phyloP scores from a whole-genome alignment of 495 filamentous ascomycete genomes.

The Astrocystis sublimbata region DNA sequence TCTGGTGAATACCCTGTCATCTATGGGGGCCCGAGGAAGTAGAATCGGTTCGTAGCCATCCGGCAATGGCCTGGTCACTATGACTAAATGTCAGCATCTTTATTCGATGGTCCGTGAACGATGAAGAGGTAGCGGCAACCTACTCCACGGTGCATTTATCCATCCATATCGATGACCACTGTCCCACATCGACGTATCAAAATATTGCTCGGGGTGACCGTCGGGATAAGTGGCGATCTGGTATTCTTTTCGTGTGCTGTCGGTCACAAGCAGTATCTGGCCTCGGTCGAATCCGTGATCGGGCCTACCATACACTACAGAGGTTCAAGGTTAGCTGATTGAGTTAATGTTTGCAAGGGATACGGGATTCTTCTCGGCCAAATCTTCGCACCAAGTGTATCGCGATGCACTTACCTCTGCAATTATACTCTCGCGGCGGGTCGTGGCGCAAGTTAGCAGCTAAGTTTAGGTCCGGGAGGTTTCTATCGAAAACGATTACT shows the following conservation, averaged over 20 bases:
- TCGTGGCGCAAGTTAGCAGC: neutral
- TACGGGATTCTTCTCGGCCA: too few relatives aligned
- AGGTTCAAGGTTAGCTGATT: neutral
- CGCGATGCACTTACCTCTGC: neutral
- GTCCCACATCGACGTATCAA: neutral
- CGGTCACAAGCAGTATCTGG: neutral
- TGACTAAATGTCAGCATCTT: neutral
- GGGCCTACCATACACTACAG: neutral
- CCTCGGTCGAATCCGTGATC: neutral
- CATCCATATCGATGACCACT: neutral
- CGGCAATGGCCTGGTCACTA: neutral
- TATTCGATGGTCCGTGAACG: too few relatives aligned
- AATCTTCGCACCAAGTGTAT: too few relatives aligned
- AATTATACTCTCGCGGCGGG: neutral
- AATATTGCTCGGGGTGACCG: neutral
- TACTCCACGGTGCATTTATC: conserved; percentile 4
- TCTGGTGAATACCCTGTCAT: neutral
- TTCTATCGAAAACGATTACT: neutral
- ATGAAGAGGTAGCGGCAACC: neutral
- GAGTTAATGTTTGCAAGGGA: too few relatives aligned
- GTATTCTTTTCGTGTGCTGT: neutral
- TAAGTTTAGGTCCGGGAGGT: neutral
- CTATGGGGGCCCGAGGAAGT: neutral
- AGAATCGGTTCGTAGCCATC: neutral
- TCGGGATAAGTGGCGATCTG: neutral